Evolutionary conservation across 2,329 filamentous ascomycete species (phyloP).

Genomic region (Anisogramma anomala): DNA sequence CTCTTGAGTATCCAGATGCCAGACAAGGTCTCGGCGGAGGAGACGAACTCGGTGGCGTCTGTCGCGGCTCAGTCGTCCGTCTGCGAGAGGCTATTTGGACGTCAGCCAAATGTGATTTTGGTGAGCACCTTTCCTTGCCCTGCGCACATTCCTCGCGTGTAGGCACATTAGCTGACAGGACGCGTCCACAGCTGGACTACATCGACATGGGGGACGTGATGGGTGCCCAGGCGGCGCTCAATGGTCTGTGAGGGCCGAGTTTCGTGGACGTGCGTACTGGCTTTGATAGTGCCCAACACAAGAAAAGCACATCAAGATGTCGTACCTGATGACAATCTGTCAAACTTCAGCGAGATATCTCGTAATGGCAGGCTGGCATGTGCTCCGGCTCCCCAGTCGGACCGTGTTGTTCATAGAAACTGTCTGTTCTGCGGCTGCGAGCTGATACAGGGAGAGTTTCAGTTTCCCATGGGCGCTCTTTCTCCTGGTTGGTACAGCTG

Average conservation of each 20-base stretch:
- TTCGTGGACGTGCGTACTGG: background rate
- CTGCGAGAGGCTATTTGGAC: constrained; percentile 22
- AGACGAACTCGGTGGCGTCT: constrained; percentile 37
- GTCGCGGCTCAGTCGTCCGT: constrained; percentile 29
- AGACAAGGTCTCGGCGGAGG: constrained; percentile 22
- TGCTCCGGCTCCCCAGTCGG: too few relatives aligned
- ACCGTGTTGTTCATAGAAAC: too few relatives aligned
- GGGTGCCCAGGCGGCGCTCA: constrained; percentile 6
- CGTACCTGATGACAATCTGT: too few relatives aligned
- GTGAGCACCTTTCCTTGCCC: constrained; percentile 12
- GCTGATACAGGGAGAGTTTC: too few relatives aligned
- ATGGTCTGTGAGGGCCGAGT: background rate
- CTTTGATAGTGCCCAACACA: too few relatives aligned
- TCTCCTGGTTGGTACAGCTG: too few relatives aligned
- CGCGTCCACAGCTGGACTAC: constrained; percentile 4
- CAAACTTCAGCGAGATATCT: too few relatives aligned
- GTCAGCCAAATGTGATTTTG: constrained; percentile 25
- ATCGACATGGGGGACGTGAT: constrained; percentile 8
- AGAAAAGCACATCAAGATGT: too few relatives aligned
- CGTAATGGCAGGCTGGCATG: too few relatives aligned
- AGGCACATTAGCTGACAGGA: background rate
- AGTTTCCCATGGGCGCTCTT: too few relatives aligned
- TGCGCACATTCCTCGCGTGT: background rate
- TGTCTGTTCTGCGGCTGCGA: too few relatives aligned
- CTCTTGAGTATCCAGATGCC: constrained; percentile 23